Conservation (phyloP, 73 alveolate genomes). For the Paramecium sexaurelia region DNA sequence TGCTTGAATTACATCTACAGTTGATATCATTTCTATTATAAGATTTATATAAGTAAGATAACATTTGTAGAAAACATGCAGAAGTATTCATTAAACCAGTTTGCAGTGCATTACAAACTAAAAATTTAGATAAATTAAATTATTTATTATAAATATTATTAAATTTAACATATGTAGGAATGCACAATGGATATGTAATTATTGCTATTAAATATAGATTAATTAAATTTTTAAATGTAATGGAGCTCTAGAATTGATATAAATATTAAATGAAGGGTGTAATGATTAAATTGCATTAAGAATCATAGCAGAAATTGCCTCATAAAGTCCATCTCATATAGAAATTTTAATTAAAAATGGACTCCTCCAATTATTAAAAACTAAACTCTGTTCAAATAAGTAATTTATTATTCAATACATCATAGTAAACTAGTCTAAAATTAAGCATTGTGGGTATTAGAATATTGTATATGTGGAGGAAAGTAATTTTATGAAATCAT, state of each 20-base stretch:
- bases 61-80: slow-evolving; percentile 32
- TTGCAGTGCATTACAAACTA: background rate
- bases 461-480: background rate
- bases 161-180: background rate
- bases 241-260: background rate
- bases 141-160: background rate
- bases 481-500: background rate
- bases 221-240: background rate
- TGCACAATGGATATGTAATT: slow-evolving; percentile 25
- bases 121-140: background rate
- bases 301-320: background rate
- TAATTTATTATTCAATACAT: background rate
- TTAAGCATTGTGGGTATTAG: slow-evolving; percentile 37
- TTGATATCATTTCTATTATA: background rate
- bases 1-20: background rate
- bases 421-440: background rate
- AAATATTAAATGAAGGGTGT: background rate
- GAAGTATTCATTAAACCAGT: background rate
- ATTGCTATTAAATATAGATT: background rate
- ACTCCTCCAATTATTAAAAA: background rate
- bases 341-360: slow-evolving; percentile 15
- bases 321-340: slow-evolving; percentile 3
- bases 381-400: background rate
- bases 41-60: background rate
- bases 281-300: background rate